Conservation (phyloP, 257 asterid species). For the Nicotiana otophora region DNA sequence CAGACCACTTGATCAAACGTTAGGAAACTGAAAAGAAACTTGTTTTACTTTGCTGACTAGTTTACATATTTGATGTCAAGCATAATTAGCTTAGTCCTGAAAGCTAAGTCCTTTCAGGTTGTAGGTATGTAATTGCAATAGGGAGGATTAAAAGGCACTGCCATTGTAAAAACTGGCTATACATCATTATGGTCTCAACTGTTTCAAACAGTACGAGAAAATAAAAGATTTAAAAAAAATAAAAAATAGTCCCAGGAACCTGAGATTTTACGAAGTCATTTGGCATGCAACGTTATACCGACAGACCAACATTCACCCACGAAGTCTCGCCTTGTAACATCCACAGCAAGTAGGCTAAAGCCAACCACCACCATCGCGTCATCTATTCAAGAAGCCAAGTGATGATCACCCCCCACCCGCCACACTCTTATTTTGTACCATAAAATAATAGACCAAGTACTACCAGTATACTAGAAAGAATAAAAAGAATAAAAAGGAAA, state of each 20-base stretch:
- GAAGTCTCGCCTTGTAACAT: neutral
- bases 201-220: neutral
- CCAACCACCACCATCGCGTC: neutral
- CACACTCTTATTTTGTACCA: neutral
- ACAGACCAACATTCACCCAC: neutral
- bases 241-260: neutral
- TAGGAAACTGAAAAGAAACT: neutral
- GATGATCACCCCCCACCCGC: neutral
- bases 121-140: neutral
- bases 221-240: neutral
- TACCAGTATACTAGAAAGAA: neutral
- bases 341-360: neutral
- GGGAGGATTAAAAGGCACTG: neutral
- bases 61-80: neutral
- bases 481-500: neutral
- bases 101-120: neutral
- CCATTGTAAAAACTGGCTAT: neutral
- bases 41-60: neutral
- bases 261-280: neutral
- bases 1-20: neutral
- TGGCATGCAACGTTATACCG: neutral
- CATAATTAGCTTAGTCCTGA: neutral
- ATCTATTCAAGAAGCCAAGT: neutral
- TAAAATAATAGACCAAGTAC: neutral
- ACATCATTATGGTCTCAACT: neutral